Evolutionary conservation across 371 early-diverging fungal genomes (phyloP), one percentile per base, ranked within the genome.

Genomic region (Mortierella sp.): DNA sequence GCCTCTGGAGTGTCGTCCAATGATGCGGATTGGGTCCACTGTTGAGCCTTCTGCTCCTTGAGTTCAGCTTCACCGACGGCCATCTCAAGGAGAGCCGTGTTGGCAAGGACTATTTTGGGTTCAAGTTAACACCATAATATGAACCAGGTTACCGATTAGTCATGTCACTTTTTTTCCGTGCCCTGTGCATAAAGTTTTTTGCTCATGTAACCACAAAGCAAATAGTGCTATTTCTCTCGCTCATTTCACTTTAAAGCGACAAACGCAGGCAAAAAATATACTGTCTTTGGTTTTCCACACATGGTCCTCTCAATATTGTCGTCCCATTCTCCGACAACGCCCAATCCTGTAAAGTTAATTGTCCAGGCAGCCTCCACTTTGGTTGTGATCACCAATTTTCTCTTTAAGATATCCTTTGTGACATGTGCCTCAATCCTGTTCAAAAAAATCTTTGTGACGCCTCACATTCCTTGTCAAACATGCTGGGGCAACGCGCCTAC

Each of bases 11-110:
- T 68, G 24, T 77, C 77, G 33, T 77, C 72, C 28, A 77, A 68
- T 16, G 77, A 68, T 15, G 68, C 69, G 10, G 65, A 41, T 11
- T 43, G 67, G 2, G 72, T 45, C 69, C 72, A 72, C 13, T 65
- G 65, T 16, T 77, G 69, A 10, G 72, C 65, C 36, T 53, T 67
- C 21, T 69, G 69, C 10, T 64, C 69, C 11, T 60, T 45, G 4
- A 47, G 24, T 53, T 77, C 77, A 16, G 77, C 72, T 52, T 77
- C 77, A 4, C 72, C 77, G 6, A 77, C 68, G 5, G 77, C 65
- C 68, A 72, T 61, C 68, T 77, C 77, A 7, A 77, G 61, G 36
- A 77, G 40, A 11, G 77, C 77, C 24, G 77, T 66, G 47, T 77
- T 72, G 22, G 77, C 72, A 15, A 77, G 55, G 32, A 77, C 77